phyloP scores from a whole-genome alignment of 805 yeast species.

The Lipomyces yamadae region DNA sequence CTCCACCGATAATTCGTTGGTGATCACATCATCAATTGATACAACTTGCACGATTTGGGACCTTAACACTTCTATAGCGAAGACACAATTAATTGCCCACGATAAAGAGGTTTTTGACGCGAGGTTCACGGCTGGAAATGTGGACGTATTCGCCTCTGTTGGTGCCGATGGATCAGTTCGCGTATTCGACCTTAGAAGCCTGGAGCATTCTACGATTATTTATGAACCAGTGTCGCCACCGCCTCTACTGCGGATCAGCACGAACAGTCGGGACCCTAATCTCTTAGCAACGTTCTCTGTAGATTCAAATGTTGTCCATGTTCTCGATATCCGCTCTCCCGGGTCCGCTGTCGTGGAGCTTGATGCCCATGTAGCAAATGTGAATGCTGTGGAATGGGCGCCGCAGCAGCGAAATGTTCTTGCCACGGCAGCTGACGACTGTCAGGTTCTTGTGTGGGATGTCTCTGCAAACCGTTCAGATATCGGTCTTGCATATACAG shows the following conservation, averaged over 20 bases:
- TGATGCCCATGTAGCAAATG: conserved; percentile 67
- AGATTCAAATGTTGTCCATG: conserved; percentile 64
- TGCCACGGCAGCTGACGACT: conserved; percentile 72
- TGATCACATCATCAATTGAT: conserved; percentile 87
- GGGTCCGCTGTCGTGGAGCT: conserved; percentile 77
- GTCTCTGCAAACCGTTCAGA: conserved; percentile 53
- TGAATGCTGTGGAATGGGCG: conserved; percentile 84
- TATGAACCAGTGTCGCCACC: conserved; percentile 62
- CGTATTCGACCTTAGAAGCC: conserved; percentile 77
- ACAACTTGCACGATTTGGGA: conserved; percentile 99
- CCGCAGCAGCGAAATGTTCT: conserved; percentile 64
- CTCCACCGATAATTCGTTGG: conserved; percentile 63
- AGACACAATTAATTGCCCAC: conserved; percentile 94
- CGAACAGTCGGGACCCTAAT: conserved; percentile 80
- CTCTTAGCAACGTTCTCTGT: conserved; percentile 81
- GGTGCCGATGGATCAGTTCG: conserved; percentile 96
- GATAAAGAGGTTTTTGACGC: conserved; percentile 95
- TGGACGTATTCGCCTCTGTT: conserved; percentile 83
- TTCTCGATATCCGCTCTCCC: conserved; percentile 86
- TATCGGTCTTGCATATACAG: conserved; percentile 57
- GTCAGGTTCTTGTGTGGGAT: conserved; percentile 68
- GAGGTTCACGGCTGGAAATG: conserved; percentile 72
- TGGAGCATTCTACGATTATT: conserved; percentile 92
- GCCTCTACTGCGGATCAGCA: conserved; percentile 75
- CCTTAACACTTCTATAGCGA: conserved; percentile 67